Evolutionary conservation across 2,329 filamentous ascomycete species (phyloP).

Genomic region (Lithohypha guttulata): DNA sequence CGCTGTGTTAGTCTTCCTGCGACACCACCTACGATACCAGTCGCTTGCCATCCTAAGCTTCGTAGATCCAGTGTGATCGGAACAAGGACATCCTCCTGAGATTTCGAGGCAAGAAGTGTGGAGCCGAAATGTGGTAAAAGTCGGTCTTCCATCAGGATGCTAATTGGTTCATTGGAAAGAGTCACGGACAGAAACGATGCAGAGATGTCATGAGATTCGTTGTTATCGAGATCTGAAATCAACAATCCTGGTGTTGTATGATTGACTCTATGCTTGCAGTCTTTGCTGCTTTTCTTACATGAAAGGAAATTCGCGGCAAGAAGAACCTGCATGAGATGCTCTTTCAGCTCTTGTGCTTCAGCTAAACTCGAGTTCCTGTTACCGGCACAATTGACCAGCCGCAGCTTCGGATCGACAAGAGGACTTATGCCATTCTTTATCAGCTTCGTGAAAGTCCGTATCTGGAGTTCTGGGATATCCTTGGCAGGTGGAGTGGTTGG

Average conservation of each 20-base stretch:
- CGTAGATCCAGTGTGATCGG: slow-evolving; percentile 83
- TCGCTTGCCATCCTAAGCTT: slow-evolving; percentile 72
- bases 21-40: slow-evolving; percentile 90
- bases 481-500: slow-evolving; percentile 67
- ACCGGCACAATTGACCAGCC: slow-evolving; percentile 74
- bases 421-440: slow-evolving; percentile 65
- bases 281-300: background rate
- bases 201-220: slow-evolving; percentile 9
- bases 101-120: slow-evolving; percentile 60
- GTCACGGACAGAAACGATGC: slow-evolving; percentile 41
- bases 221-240: background rate
- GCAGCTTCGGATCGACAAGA: slow-evolving; percentile 55
- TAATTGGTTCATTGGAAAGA: slow-evolving; percentile 36
- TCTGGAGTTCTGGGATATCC: slow-evolving; percentile 67
- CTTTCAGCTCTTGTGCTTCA: slow-evolving; percentile 13
- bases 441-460: slow-evolving; percentile 73
- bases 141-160: slow-evolving; percentile 35
- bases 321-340: slow-evolving; percentile 20
- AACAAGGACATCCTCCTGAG: slow-evolving; percentile 53
- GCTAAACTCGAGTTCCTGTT: slow-evolving; percentile 27
- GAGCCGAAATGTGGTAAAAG: slow-evolving; percentile 30
- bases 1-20: slow-evolving; percentile 71
- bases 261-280: background rate
- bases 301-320: slow-evolving; percentile 11
- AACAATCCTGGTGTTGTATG: background rate